These are phyloP conservation scores for Solanum pinnatisectum DNA, from an alignment of 257 asterid genomes.

Conservation along the genomic window DNA sequence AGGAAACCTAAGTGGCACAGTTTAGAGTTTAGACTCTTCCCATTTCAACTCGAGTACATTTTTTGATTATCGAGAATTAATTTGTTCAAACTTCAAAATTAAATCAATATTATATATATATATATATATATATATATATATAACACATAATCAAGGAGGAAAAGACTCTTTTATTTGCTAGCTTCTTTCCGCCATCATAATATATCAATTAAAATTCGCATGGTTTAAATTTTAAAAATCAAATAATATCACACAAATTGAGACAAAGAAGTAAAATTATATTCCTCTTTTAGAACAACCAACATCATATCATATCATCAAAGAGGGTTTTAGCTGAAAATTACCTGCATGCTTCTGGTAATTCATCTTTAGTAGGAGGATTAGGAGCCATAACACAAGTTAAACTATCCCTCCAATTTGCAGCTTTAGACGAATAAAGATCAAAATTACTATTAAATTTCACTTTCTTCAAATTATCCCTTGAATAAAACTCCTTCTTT, in stretches of 20 bases:
- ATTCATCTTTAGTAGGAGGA: conserved; percentile 1
- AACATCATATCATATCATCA: not conserved
- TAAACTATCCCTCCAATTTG: conserved; percentile 12
- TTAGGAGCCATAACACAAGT: conserved; percentile 4
- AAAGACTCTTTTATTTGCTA: too few species aligned
- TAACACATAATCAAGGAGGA: too few species aligned
- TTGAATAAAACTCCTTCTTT: not conserved
- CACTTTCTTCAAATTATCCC: conserved; percentile 5
- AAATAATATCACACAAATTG: not conserved
- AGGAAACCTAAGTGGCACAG: too few species aligned
- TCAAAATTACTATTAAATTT: conserved; percentile 5
- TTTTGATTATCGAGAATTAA: too few species aligned
- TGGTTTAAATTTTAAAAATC: too few species aligned
- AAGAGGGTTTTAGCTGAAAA: not conserved
- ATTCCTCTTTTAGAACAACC: not conserved
- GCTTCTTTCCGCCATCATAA: too few species aligned
- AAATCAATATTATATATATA: too few species aligned
- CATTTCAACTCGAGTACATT: too few species aligned
- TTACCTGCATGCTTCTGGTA: conserved; percentile 1
- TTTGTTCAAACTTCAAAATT: too few species aligned
- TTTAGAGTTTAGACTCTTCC: too few species aligned
- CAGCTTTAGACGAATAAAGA: not conserved
- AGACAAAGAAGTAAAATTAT: not conserved
- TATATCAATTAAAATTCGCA: too few species aligned
- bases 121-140: too few species aligned